Percentiles rank a stretch among this genome's conserved stretches.
Evolutionary conservation across 148 eudicot species (phyloP).

Genomic region (Rheum nobile): DNA sequence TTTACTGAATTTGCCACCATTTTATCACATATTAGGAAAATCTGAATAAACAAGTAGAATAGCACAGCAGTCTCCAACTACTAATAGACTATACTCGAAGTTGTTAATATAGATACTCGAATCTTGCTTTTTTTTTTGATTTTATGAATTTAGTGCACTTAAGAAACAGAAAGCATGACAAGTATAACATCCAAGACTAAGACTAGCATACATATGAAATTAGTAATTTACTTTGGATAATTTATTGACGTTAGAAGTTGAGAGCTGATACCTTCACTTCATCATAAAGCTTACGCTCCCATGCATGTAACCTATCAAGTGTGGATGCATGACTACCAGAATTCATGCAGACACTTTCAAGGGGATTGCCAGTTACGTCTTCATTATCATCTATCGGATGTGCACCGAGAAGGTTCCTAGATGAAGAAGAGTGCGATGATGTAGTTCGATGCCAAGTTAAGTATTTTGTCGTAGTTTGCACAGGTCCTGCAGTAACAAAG

Average conservation of each 20-base stretch:
- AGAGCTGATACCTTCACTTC: conserved; percentile 77
- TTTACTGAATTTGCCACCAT: background rate
- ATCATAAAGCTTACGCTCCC: conserved; percentile 93
- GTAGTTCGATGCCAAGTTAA: conserved; percentile 86
- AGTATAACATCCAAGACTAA: background rate
- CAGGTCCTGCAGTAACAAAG: conserved; percentile 39
- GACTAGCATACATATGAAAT: background rate
- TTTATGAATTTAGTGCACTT: background rate
- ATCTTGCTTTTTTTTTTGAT: background rate
- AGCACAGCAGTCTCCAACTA: background rate
- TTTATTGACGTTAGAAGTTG: background rate
- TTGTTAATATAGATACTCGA: background rate
- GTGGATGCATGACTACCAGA: conserved; percentile 96
- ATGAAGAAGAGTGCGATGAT: conserved; percentile 71
- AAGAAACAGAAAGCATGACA: background rate
- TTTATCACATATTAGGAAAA: background rate
- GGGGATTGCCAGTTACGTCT: conserved; percentile 44
- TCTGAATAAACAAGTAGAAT: background rate
- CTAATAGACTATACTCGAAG: background rate
- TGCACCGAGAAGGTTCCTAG: conserved; percentile 53
- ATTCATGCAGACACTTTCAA: conserved; percentile 58
- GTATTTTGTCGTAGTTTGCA: conserved; percentile 58
- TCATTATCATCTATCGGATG: conserved; percentile 53
- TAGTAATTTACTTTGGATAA: background rate
- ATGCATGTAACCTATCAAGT: conserved; percentile 76